A percentile compares a stretch with the other conserved stretches of the same genome.
phyloP scores from a whole-genome alignment of 1,139 yeast genomes.

The Kodamaea suecica region DNA sequence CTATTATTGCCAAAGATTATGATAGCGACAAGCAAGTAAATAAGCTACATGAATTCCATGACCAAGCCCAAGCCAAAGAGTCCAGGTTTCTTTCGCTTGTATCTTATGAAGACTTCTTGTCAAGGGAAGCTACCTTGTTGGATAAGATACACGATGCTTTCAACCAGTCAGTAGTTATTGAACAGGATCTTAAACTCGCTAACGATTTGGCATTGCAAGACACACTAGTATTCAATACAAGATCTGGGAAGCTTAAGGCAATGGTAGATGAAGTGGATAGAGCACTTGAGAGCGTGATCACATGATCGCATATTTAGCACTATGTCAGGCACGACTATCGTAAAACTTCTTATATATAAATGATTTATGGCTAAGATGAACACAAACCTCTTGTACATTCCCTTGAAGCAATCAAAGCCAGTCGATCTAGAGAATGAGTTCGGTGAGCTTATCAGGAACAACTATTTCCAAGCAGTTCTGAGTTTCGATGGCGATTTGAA shows the following conservation, averaged over 20 bases:
- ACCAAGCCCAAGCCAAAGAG: constrained; percentile 10
- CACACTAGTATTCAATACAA: constrained; percentile 22
- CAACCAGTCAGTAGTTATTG: constrained; percentile 22
- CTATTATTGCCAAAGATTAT: background rate
- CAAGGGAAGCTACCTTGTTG: constrained; percentile 25
- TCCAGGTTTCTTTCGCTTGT: constrained; percentile 6
- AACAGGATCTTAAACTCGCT: constrained; percentile 22
- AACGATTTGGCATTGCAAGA: constrained; percentile 25
- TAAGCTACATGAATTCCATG: constrained; percentile 16
- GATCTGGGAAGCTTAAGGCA: constrained; percentile 34
- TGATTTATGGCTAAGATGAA: background rate
- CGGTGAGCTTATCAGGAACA: constrained; percentile 49
- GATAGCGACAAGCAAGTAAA: constrained; percentile 10
- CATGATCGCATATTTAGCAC: too few relatives aligned
- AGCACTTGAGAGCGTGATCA: too few relatives aligned
- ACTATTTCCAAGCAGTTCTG: constrained; percentile 65
- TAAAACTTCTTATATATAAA: too few relatives aligned
- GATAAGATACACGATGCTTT: constrained; percentile 23
- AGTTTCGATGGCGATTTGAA: constrained; percentile 53
- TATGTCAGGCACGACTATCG: too few relatives aligned
- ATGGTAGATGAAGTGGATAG: constrained; percentile 35
- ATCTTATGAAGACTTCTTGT: constrained; percentile 8
- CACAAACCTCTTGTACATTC: constrained; percentile 47
- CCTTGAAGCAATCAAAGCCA: constrained; percentile 50
- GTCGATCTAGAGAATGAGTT: constrained; percentile 47